Evolutionary conservation across 306 rosid genomes (phyloP), one percentile per base, ranked within the genome.

Genomic region (Castanospermum australe): DNA sequence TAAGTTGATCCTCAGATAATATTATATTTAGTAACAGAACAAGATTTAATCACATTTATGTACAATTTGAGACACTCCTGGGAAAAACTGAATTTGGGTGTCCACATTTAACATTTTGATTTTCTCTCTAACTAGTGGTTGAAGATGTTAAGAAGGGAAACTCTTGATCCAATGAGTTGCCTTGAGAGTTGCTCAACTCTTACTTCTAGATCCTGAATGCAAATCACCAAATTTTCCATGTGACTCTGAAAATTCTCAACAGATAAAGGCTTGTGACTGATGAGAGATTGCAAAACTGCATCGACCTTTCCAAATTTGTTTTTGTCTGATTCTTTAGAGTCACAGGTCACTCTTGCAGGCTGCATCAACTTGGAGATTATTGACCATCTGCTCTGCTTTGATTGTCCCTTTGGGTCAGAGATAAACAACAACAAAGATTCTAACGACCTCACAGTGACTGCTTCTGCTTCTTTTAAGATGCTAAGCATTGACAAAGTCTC

Each of bases 61-160:
- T 69, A 79, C 81, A 83, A 36, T 18, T 67, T 52, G 73, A 22
- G 55, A 39, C 80, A 73, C n/a, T n/a, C n/a, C n/a, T n/a, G n/a
- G n/a, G n/a, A 73, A 47, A 73, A 78, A 14, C 66, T 67, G 47
- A 59, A 38, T 48, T 48, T 50, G 52, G 7, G 67, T 55, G 30
- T 72, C 48, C 45, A 17, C 38, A 48, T 54, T 51, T 30, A 28
- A 62, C 24, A 71, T 52, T 52, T 54, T 39, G 13, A 78, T 78
- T 20, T 39, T 25, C 15, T 12, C 70, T 42, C 44, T 35, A 54
- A 22, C 77, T 75, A 68, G 25, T 67, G 54, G 67, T 47, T 79
- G 36, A 83, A 41, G 73, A 79, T 48, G 73, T 83, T 83, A 33
- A 83, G 87, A 38, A 83, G 87, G 73, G 83, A 56, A 38, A 83